A percentile compares a stretch with the other conserved stretches of the same genome.
phyloP scores from a whole-genome alignment of 2,329 filamentous ascomycete species.

The Fusarium sp. region DNA sequence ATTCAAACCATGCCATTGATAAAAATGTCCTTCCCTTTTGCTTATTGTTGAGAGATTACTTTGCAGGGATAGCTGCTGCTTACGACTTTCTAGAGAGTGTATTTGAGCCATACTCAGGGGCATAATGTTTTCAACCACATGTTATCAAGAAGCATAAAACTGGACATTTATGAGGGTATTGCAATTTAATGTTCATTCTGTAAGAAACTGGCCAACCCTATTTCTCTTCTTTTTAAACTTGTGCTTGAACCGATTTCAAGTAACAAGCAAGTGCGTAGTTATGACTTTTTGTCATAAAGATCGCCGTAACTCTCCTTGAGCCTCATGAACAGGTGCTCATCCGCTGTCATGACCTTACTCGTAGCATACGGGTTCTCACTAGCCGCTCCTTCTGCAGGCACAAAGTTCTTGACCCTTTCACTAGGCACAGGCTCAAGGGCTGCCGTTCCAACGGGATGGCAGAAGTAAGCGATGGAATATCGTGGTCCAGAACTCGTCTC shows the following conservation, averaged over 20 bases:
- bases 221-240: no score
- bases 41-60: no score
- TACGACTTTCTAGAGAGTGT: no score
- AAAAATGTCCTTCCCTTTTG: not conserved
- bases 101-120: no score
- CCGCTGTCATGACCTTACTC: constrained; percentile 70
- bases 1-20: not conserved
- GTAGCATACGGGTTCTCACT: constrained; percentile 63
- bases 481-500: constrained; percentile 65
- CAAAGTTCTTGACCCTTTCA: constrained; percentile 62
- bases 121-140: no score
- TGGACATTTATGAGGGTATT: no score
- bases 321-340: constrained; percentile 73
- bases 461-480: constrained; percentile 78
- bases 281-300: constrained; percentile 62
- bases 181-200: no score
- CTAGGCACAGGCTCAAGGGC: constrained; percentile 71
- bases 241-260: no score
- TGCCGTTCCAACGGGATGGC: constrained; percentile 69
- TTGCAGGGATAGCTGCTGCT: no score
- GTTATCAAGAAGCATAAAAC: no score
- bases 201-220: no score
- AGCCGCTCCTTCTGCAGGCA: constrained; percentile 48
- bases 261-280: constrained; percentile 2
- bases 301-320: constrained; percentile 69